Conservation (phyloP, 768 basidiomycete species). For the Mycena amicta region DNA sequence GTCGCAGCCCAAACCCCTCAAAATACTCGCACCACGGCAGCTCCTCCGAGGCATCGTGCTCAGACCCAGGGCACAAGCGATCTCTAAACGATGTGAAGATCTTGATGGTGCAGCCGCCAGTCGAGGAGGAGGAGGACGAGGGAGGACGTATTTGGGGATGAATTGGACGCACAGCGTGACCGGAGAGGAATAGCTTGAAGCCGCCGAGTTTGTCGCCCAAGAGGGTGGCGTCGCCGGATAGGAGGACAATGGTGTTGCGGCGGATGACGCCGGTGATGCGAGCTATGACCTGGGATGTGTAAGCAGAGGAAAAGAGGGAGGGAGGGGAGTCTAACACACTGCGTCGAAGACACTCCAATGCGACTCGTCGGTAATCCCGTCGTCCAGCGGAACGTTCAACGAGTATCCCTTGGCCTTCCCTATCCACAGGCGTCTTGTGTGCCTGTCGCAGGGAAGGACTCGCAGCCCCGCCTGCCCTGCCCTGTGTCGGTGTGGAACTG, state of each 20-base stretch:
- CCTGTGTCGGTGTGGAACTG: no score
- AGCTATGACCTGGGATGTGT: constrained; percentile 90
- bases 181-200: constrained; percentile 94
- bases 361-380: constrained; percentile 90
- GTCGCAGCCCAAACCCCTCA: constrained; percentile 97
- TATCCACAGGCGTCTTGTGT: constrained; percentile 85
- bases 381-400: constrained; percentile 90
- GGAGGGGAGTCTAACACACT: no score
- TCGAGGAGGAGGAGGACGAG: constrained; percentile 92
- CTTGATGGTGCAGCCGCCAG: constrained; percentile 95
- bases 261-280: constrained; percentile 85
- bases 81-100: constrained; percentile 98
- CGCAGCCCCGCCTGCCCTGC: no score
- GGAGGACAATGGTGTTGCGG: constrained; percentile 86
- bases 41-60: constrained; percentile 74
- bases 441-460: constrained; percentile 89
- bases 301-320: no score
- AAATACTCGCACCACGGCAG: constrained; percentile 90
- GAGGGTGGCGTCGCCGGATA: constrained; percentile 95
- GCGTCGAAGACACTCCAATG: constrained; percentile 86
- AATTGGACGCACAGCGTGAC: constrained; percentile 93
- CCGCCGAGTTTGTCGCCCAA: constrained; percentile 95
- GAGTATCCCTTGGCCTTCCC: constrained; percentile 84
- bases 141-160: constrained; percentile 78
- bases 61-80: constrained; percentile 89